Conservation (phyloP, 192 early-diverging fungal genomes). For the Endogone sp. region DNA sequence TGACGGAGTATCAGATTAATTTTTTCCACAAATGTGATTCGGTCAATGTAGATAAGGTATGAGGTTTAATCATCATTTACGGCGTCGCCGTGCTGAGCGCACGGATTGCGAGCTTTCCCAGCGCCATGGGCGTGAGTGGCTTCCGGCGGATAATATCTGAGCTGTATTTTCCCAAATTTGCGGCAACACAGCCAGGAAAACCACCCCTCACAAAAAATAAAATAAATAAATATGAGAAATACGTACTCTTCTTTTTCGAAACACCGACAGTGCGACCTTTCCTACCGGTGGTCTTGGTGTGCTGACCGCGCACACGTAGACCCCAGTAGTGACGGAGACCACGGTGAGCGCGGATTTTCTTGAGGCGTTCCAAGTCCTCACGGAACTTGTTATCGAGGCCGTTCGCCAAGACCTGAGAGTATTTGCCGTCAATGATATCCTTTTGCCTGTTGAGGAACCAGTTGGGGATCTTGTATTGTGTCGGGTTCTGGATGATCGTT, state of each 20-base stretch:
- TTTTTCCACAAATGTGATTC: slow-evolving; percentile 38
- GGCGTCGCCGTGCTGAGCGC: no score
- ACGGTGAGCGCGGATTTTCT: slow-evolving; percentile 99
- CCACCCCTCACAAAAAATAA: slow-evolving; percentile 4
- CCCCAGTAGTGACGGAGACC: slow-evolving; percentile 99
- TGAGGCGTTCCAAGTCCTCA: slow-evolving; percentile 98
- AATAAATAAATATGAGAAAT: slow-evolving; percentile 18
- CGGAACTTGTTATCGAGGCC: slow-evolving; percentile 92
- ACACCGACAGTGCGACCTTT: slow-evolving; percentile 95
- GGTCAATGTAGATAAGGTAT: slow-evolving; percentile 61
- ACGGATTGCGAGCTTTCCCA: no score
- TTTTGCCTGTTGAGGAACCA: slow-evolving; percentile 99
- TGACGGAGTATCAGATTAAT: slow-evolving; percentile 13
- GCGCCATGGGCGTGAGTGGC: no score
- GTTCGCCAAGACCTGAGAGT: slow-evolving; percentile 94
- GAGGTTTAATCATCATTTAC: slow-evolving; percentile 30
- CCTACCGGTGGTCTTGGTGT: slow-evolving; percentile 99
- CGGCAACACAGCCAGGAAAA: neutral
- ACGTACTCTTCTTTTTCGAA: slow-evolving; percentile 93
- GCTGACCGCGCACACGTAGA: slow-evolving; percentile 98
- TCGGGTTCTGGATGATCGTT: slow-evolving; percentile 98
- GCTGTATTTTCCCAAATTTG: slow-evolving; percentile 1
- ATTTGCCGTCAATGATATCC: slow-evolving; percentile 94
- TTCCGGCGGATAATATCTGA: slow-evolving; percentile 9
- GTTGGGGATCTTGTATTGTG: slow-evolving; percentile 98